phyloP scores from a whole-genome alignment of 2,329 filamentous ascomycete genomes.

The Ramichloridium luteum region DNA sequence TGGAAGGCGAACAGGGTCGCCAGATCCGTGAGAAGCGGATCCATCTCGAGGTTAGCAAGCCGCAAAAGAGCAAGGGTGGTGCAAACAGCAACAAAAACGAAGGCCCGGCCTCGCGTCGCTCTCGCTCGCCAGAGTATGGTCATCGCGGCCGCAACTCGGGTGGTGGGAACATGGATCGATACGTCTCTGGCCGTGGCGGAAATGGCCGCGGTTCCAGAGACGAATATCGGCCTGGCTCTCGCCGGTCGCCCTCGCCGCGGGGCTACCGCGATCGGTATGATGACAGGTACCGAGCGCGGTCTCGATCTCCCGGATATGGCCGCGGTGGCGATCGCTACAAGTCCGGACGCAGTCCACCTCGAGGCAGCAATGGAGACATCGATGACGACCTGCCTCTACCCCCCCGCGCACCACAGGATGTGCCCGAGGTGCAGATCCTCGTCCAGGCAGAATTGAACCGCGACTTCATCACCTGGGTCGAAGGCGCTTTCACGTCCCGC shows the following conservation, averaged over 20 bases:
- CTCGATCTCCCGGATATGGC: slow-evolving; percentile 28
- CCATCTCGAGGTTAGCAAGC: slow-evolving; percentile 81
- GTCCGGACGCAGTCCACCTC: slow-evolving; percentile 41
- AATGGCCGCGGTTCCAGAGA: slow-evolving; percentile 35
- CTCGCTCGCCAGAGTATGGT: slow-evolving; percentile 47
- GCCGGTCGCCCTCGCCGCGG: slow-evolving; percentile 35
- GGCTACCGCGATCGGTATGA: slow-evolving; percentile 25
- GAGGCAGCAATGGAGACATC: slow-evolving; percentile 42
- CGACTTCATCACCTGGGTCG: slow-evolving; percentile 73
- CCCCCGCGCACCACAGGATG: slow-evolving; percentile 56
- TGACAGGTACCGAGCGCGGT: slow-evolving; percentile 26
- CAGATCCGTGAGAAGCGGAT: slow-evolving; percentile 84
- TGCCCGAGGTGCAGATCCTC: slow-evolving; percentile 83
- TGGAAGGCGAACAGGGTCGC: slow-evolving; percentile 66
- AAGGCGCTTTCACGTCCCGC: slow-evolving; percentile 59
- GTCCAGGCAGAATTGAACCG: slow-evolving; percentile 65
- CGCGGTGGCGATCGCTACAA: slow-evolving; percentile 37
- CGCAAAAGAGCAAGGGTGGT: slow-evolving; percentile 43
- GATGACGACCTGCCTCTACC: slow-evolving; percentile 60
- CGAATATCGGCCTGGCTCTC: slow-evolving; percentile 40
- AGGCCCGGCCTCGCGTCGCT: slow-evolving; percentile 30
- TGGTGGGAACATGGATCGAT: slow-evolving; percentile 27
- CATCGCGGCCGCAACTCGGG: slow-evolving; percentile 27
- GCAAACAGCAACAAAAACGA: slow-evolving; percentile 11
- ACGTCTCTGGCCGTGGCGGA: slow-evolving; percentile 18